phyloP scores from a whole-genome alignment of 306 rosid species.

The Heteromeles arbutifolia region DNA sequence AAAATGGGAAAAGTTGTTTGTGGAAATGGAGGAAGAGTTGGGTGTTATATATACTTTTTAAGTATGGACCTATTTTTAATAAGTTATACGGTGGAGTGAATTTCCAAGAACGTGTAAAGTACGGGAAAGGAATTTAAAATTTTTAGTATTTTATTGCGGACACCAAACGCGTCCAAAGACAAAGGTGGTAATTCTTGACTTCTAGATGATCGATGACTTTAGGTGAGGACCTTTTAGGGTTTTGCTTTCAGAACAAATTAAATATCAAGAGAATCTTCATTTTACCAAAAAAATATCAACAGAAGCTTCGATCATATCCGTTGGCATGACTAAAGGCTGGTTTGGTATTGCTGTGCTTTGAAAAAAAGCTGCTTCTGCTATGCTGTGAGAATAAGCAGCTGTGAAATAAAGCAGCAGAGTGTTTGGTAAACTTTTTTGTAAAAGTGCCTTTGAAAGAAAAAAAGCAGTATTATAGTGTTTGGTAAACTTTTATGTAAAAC shows the following conservation, averaged over 20 bases:
- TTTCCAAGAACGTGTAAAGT: background rate
- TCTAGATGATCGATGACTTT: slow-evolving; percentile 13
- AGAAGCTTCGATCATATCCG: slow-evolving; percentile 6
- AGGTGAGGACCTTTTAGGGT: background rate
- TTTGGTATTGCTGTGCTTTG: no score
- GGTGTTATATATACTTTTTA: slow-evolving; percentile 1
- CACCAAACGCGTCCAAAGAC: background rate
- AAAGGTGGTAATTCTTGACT: background rate
- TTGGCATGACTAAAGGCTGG: slow-evolving; percentile 4
- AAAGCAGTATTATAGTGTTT: no score
- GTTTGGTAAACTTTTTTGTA: no score
- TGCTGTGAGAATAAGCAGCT: no score
- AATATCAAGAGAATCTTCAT: background rate
- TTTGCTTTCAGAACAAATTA: background rate
- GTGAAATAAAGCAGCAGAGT: no score
- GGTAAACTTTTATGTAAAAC: no score
- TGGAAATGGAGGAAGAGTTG: background rate
- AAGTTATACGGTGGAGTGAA: background rate
- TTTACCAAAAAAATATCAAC: background rate
- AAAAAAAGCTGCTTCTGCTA: no score
- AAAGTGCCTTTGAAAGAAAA: no score
- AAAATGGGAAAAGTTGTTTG: background rate
- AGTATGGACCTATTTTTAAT: background rate
- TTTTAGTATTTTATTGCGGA: background rate
- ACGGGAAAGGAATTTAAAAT: background rate